Base-by-base conservation (phyloP, 2,329 filamentous ascomycete species). In the Byssochlamys sp. region DNA sequence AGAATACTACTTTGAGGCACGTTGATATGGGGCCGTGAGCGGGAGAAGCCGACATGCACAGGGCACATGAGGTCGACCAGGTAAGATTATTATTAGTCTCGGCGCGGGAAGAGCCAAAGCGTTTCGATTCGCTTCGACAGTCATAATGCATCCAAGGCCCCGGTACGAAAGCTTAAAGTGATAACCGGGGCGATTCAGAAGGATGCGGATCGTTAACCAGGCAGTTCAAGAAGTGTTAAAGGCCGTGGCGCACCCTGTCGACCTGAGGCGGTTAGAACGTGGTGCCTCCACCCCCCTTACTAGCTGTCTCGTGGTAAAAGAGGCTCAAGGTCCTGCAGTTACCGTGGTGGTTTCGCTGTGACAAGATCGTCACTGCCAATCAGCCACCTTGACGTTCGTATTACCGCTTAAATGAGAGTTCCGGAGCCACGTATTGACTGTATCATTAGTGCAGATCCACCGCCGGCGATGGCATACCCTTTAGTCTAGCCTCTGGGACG, bases 31-130 rank as follows among this genome's bases (percentile, higher is more conserved):
- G 35, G 49, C 19, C 29, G 39, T 54, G 52, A 52, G 56, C 56
- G 56, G 56, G 52, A 54, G 56, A 52, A 50, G 24, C 52, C 56
- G 56, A 57, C 52, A 51, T 24, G 39, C 35, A 53, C 31, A 33
- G 28, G 52, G 33, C 53, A 27, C 27, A 64, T 63, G 60, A 57
- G 59, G 57, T 59, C 57, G 59, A 55, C 58, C 56, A 61, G 59
- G 59, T 29, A 27, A 29, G 25, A 53, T 53, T 31, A 53, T 53
- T 51, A 51, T 51, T 51, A 51, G 49, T 28, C 49, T 51, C 27
- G 49, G 49, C 24, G 25, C 27, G 49, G 49, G 49, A 51, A 28
- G 24, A 51, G 49, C 49, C 49, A 51, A 53, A 35, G 52, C 28
- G 31, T 31, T 31, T 53, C 28, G 28, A 29, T 53, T 53, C 52